Evolutionary conservation across 352 stramenopile species (phyloP).

Genomic region (Pythium utonaiense): DNA sequence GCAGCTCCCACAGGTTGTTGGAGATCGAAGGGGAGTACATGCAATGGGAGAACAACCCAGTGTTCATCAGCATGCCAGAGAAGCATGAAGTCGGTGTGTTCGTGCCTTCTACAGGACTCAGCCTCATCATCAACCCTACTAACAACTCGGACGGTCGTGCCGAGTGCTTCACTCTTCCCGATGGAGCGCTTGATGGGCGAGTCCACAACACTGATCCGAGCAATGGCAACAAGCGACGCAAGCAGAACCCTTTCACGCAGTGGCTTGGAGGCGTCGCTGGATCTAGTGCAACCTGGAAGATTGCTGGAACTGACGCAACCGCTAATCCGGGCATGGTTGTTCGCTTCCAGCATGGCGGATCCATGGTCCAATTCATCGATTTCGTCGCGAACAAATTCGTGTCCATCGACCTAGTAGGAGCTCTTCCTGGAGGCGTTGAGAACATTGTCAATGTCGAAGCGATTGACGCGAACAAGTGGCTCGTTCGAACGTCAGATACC

Average conservation of each 20-base stretch:
- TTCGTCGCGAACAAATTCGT: constrained; percentile 34
- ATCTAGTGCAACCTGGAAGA: constrained; percentile 21
- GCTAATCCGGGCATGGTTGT: constrained; percentile 35
- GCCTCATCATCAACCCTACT: constrained; percentile 41
- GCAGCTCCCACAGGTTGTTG: constrained; percentile 47
- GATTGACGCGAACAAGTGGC: constrained; percentile 38
- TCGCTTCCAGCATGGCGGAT: constrained; percentile 48
- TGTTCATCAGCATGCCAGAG: constrained; percentile 43
- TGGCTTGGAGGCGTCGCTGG: constrained; percentile 32
- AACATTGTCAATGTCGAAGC: constrained; percentile 41
- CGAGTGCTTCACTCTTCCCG: constrained; percentile 49
- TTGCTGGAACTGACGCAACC: constrained; percentile 14
- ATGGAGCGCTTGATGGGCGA: constrained; percentile 45
- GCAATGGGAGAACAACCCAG: constrained; percentile 50
- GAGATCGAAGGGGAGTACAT: constrained; percentile 70
- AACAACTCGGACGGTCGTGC: constrained; percentile 38
- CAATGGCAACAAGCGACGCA: constrained; percentile 16
- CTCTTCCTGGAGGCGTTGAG: constrained; percentile 8
- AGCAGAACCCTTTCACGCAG: constrained; percentile 42
- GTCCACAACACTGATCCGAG: constrained; percentile 26
- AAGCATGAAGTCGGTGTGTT: constrained; percentile 50
- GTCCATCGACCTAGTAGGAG: constrained; percentile 40
- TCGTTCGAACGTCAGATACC: constrained; percentile 43
- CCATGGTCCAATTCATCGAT: constrained; percentile 56
- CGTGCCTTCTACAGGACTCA: constrained; percentile 53